A percentile compares a stretch with the other conserved stretches of the same genome.
Conservation (phyloP, 2,329 filamentous ascomycete species). For the Aureobasidium mangrovei region DNA sequence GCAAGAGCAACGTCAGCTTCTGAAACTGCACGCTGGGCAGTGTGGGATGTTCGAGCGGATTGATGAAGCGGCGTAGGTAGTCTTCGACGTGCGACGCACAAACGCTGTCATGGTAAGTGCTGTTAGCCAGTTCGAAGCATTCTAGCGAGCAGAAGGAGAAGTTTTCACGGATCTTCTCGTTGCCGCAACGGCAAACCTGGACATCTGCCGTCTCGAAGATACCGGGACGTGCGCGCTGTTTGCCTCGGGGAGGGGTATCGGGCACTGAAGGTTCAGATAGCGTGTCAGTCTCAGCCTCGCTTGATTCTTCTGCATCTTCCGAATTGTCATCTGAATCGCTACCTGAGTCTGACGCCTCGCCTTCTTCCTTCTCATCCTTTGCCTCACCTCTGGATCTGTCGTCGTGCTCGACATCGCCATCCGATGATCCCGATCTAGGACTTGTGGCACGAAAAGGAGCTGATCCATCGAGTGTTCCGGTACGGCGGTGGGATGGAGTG, state of each 20-base stretch:
- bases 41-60: not conserved
- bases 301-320: not conserved
- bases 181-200: constrained; percentile 7
- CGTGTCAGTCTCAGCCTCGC: not conserved
- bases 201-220: constrained; percentile 7
- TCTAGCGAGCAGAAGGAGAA: constrained; percentile 11
- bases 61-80: not conserved
- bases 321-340: not conserved
- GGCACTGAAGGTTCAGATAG: not conserved
- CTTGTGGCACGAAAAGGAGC: no score
- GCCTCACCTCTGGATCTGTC: not conserved
- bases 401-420: no score
- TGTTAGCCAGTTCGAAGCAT: constrained; percentile 7
- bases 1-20: constrained; percentile 4
- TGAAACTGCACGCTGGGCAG: not conserved
- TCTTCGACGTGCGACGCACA: constrained; percentile 1
- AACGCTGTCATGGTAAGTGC: constrained; percentile 1
- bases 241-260: not conserved
- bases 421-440: no score
- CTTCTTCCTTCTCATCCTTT: not conserved
- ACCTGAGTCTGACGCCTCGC: not conserved
- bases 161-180: not conserved
- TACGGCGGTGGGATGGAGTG: not conserved
- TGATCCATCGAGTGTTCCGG: not conserved
- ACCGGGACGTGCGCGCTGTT: not conserved